phyloP scores from a whole-genome alignment of 371 early-diverging fungal species.

The Rhizopus delemar region DNA sequence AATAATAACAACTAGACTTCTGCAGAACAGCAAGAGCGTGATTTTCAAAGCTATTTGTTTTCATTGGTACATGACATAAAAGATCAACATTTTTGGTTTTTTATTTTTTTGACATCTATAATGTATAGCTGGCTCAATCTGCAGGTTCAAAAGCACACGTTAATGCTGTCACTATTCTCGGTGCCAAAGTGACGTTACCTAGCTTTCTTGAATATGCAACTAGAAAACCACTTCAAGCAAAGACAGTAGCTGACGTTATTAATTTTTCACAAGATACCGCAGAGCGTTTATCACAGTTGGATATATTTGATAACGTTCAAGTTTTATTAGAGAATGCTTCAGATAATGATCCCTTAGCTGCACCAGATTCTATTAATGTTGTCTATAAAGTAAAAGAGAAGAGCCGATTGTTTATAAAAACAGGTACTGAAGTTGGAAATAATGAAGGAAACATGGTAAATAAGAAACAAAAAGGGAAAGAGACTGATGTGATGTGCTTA shows the following conservation, averaged over 20 bases:
- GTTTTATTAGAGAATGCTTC: constrained; percentile 68
- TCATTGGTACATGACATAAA: constrained; percentile 2
- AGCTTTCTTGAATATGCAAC: constrained; percentile 50
- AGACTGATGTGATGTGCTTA: neutral
- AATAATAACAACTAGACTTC: neutral
- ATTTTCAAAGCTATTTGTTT: constrained; percentile 5
- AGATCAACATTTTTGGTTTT: neutral
- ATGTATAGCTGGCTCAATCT: constrained; percentile 32
- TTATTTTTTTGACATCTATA: neutral
- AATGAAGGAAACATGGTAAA: constrained; percentile 80
- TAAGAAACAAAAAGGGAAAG: neutral
- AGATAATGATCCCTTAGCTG: constrained; percentile 50
- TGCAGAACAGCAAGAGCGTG: neutral
- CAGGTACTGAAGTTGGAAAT: constrained; percentile 82
- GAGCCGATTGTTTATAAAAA: constrained; percentile 69
- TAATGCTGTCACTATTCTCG: constrained; percentile 54
- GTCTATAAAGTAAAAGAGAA: constrained; percentile 70
- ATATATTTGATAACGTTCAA: constrained; percentile 71
- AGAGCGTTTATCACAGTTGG: constrained; percentile 65
- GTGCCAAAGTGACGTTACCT: constrained; percentile 49
- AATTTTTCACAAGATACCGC: constrained; percentile 64
- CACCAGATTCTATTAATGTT: constrained; percentile 65
- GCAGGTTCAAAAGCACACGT: constrained; percentile 49
- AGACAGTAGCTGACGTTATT: constrained; percentile 69
- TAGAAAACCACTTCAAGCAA: constrained; percentile 40